Base-by-base conservation (phyloP, 169 alveolate species). In the Eimeria maxima region DNA sequence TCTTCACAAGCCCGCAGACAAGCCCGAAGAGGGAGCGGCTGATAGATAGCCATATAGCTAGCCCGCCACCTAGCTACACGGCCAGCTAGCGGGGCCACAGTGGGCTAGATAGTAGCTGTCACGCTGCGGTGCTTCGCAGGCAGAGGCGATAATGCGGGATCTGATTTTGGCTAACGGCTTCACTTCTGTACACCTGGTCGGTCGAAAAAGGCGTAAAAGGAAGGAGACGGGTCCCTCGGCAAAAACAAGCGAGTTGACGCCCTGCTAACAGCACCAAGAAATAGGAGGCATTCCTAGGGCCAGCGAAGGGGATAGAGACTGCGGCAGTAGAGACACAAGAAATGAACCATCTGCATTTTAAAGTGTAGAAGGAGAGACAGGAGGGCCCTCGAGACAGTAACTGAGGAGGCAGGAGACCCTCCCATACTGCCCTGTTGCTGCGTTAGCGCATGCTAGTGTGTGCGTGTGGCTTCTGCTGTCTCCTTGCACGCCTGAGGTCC, bases 131-230 rank as follows among this genome's bases (percentile, higher is more conserved):
- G 69, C 47, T 60, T 44, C 33, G 60, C 92, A 92, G 95, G 95
- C 95, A 42, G 74, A 76, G 84, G 91, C 91, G 42, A 83, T 92
- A n/a, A 16, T 92, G 29, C 81, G 88, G 65, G 95, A 92, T 57
- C 73, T 92, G 42, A 78, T 92, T 27, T 24, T 76, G 27, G 91
- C 24, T 71, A 80, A 92, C 65, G 42, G 63, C 5, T 83, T 92
- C 44, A 47, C 95, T 67, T 81, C 95, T 42, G 95, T 92, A 8
- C 95, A 92, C 86, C 69, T 92, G 91, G 95, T 92, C 14, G 14
- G 95, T 1, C 38, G 38, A 63, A 11, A 6, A 60, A 60, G 8
- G 20, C n/a, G 8, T 16, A 60, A 16, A 60, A 33, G 38, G 38
- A 33, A 33, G 38, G 38, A 33, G 38, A 33, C 38, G 38, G 38